Evolutionary conservation across 768 basidiomycete genomes (phyloP), one percentile per base, ranked within the genome.

Genomic region (Tulasnella sp.): DNA sequence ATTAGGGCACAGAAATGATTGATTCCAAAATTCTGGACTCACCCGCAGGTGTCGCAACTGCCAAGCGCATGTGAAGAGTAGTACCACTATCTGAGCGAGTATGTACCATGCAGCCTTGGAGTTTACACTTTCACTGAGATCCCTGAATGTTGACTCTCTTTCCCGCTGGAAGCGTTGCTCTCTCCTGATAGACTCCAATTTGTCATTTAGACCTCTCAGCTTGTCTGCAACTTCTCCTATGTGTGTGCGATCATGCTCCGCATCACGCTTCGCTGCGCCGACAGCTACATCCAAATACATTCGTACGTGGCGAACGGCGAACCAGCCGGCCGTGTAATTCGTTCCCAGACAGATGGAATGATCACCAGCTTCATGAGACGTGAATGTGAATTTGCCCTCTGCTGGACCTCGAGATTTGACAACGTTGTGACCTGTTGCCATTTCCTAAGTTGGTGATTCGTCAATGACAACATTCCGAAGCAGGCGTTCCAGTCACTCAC

Each of bases 111-210:
- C 85, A 1, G 95, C 91, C 54, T 81, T 70, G n/a, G 81, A 69
- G 67, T 99, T 99, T 33, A 89, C 93, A 13, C 67, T 65, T 66
- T 99, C 95, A 59, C 87, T 91, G 56, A 96, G 66, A 66, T 90
- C 70, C 33, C 95, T 71, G 63, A 84, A 99, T 59, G 86, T 82
- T 9, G 85, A 72, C 67, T 99, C 95, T 57, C 95, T 72, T 68
- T 99, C 93, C 37, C 95, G 75, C 70, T 98, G 93, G 63, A 96
- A 99, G 66, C 92, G 87, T 68, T 99, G 95, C 67, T 98, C 95
- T 22, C 90, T 72, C 40, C 89, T 74, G 49, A 98, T 83, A 59
- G 93, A 90, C 64, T 86, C 87, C 43, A 99, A 72, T 65, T 90
- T 93, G 61, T 79, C 75, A 67, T 98, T 99, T 55, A 99, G 71